Base-by-base conservation (phyloP, 2,329 filamentous ascomycete genomes). In the Aspergillus aculeatus region DNA sequence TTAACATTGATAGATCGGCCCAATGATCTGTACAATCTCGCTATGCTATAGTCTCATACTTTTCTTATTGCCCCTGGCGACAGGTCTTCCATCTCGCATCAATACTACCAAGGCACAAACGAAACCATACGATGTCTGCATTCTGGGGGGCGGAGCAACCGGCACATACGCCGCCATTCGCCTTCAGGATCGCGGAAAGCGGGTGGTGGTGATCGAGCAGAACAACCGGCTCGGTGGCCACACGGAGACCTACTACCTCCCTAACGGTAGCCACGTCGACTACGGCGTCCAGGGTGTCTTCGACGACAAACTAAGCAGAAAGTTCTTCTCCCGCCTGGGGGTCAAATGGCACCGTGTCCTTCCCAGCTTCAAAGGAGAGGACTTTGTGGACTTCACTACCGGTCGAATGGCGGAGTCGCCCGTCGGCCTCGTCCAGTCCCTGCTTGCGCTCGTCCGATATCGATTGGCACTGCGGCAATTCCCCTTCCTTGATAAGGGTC, bases 101-200 rank as follows among this genome's bases (percentile, higher is more conserved):
- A 24, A 29, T 19, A n/a, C 11, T 11, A 31, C 50, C 1, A 5
- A 35, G 24, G 56, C 56, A 6, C 54, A 68, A 11, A 62, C 65
- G 12, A 56, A 70, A 24, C 57, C 61, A 32, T 66, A 66, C n/a
- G 74, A 77, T 62, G 67, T 77, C 24, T 64, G 61, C 47, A 64
- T 78, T 12, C 66, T 77, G 26, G 75, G 75, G 1, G 75, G 73
- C 16, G 75, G 75, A 14, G 67, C 73, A 5, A 64, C 68, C 12
- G 75, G 75, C 9, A 73, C 72, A 2, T 74, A 76, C 58, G 66
- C 70, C 1, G 73, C 72, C 21, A 66, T 77, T 47, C 62, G 64
- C 5, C 62, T 78, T 1, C 62, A 63, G 7, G 72, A 76, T 50
- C 29, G 64, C 50, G 64, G 65, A 3, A 71, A 75, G 55, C 70